Evolutionary conservation across 2,329 filamentous ascomycete species (phyloP), one percentile per base, ranked within the genome.

Genomic region (Pseudogymnoascus sp.): DNA sequence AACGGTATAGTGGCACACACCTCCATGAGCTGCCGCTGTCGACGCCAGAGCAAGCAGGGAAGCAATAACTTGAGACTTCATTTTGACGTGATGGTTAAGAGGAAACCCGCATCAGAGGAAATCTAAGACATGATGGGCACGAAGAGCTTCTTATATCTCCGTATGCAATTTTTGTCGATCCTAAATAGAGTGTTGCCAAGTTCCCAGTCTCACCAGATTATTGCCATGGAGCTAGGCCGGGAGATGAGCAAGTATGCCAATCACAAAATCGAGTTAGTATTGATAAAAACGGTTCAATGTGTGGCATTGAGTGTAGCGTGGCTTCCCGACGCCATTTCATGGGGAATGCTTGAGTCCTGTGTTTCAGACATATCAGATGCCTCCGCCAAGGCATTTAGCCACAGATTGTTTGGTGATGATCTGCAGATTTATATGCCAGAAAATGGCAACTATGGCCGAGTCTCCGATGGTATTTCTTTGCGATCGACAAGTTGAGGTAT

Each of bases 321-420:
- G 45, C 25, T 49, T 16, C 7, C 25, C 25, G 25, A 33, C 45
- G 45, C 45, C 28, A 33, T 55, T 55, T 55, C 25, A 19, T 55
- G 45, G 25, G 45, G 45, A 55, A 55, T 55, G 9, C 45, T 55
- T 2, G 45, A 33, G n/a, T 55, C n/a, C 28, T n/a, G 25, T 7
- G 45, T 55, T 55, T 55, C 45, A 55, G 45, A 55, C 45, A 55
- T 55, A 55, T 55, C 25, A 52, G 45, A 55, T 33, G 45, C 25
- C 45, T 55, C 25, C 45, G 25, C 45, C 45, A 55, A 55, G 45
- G 25, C n/a, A 55, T 33, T 55, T 33, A 55, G 45, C n/a, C 45
- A 55, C 45, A 55, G 2, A 55, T 33, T 19, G 7, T 55, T 55
- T 19, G n/a, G n/a, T 55, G 45, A 6, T 33, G 45, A 55, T 55